Conservation (phyloP, 768 basidiomycete species). For the Suillus decipiens region DNA sequence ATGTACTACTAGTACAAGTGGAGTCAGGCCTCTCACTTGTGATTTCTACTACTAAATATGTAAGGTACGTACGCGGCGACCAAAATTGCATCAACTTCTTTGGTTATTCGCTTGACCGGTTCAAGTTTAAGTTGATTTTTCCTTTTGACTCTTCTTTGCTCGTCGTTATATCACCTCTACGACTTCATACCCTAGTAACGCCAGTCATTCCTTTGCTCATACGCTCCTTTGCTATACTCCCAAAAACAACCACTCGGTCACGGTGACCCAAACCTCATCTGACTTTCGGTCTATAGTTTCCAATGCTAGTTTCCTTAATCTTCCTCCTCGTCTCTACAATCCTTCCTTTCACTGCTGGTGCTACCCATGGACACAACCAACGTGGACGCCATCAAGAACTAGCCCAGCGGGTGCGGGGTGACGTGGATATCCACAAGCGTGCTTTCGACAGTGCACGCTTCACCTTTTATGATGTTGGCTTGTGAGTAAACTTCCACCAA, state of each 20-base stretch:
- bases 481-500: constrained; percentile 35
- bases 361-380: constrained; percentile 22
- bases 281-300: not conserved
- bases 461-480: constrained; percentile 56
- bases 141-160: not conserved
- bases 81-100: not conserved
- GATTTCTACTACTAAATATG: not conserved
- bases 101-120: not conserved
- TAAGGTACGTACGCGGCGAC: not conserved
- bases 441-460: constrained; percentile 38
- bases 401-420: constrained; percentile 44
- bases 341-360: constrained; percentile 36
- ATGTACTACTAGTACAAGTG: not conserved
- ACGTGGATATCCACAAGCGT: constrained; percentile 39
- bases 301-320: constrained; percentile 32
- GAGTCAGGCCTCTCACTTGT: not conserved
- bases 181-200: not conserved
- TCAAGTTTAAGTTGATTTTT: not conserved
- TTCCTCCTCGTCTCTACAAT: constrained; percentile 36
- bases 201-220: not conserved
- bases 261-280: not conserved
- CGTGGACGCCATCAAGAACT: constrained; percentile 45
- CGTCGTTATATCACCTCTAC: not conserved
- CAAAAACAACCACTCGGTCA: not conserved
- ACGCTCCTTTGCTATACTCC: not conserved